These are phyloP conservation scores for Pascua guehoae DNA, from an alignment of 1,284 basidiomycete species.

Conservation along the genomic window DNA sequence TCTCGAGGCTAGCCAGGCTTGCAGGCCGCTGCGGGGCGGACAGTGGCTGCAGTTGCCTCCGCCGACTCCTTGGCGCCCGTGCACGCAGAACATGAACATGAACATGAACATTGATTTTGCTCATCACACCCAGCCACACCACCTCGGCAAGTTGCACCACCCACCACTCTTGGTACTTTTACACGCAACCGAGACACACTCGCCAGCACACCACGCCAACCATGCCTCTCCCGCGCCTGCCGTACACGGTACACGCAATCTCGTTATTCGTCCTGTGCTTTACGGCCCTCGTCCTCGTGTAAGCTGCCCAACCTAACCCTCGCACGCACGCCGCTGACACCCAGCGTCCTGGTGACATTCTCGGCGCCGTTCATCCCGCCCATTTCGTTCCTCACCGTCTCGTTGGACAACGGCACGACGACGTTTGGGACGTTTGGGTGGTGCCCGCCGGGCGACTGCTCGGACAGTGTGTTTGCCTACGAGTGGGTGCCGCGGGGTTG, in stretches of 20 bases:
- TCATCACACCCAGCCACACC: too few species aligned
- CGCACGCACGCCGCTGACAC: background rate
- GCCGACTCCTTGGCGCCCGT: too few species aligned
- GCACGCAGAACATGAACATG: too few species aligned
- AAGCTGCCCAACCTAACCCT: slow-evolving; percentile 12
- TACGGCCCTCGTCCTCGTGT: slow-evolving; percentile 36
- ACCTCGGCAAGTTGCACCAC: too few species aligned
- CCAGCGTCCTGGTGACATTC: slow-evolving; percentile 43
- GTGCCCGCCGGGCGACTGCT: slow-evolving; percentile 33
- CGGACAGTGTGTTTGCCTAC: slow-evolving; percentile 28
- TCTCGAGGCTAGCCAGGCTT: too few species aligned
- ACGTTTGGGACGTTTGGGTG: slow-evolving; percentile 45
- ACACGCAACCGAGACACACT: too few species aligned
- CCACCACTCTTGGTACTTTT: too few species aligned
- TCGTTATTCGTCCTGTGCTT: slow-evolving; percentile 37
- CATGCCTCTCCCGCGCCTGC: background rate
- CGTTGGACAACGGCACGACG: slow-evolving; percentile 16
- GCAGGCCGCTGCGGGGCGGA: too few species aligned
- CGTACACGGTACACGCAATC: slow-evolving; percentile 29
- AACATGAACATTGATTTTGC: too few species aligned
- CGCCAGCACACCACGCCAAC: too few species aligned
- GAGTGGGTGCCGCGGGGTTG: slow-evolving; percentile 29
- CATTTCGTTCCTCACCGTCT: slow-evolving; percentile 37
- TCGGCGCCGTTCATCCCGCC: slow-evolving; percentile 42
- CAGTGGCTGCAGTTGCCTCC: too few species aligned